These are phyloP conservation scores for Porpolomopsis calyptriformis DNA, from an alignment of 768 basidiomycete genomes.

Conservation along the genomic window DNA sequence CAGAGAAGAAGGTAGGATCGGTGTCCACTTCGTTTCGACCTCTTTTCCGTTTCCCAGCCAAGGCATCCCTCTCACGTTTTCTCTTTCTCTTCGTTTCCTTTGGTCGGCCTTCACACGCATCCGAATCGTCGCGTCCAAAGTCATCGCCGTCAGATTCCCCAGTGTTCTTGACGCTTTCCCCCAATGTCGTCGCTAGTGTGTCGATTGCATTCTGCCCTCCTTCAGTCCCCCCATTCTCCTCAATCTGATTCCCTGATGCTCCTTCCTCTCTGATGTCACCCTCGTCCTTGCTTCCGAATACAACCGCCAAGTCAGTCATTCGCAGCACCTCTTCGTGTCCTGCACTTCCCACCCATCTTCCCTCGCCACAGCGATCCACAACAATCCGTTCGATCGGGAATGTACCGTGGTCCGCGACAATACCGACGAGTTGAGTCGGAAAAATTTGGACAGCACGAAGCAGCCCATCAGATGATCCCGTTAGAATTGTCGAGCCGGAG, in stretches of 20 bases:
- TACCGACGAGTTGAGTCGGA: constrained; percentile 82
- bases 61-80: constrained; percentile 41
- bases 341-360: constrained; percentile 76
- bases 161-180: constrained; percentile 17
- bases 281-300: constrained; percentile 43
- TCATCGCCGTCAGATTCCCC: constrained; percentile 2
- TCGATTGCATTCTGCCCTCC: neutral
- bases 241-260: neutral
- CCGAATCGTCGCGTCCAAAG: constrained; percentile 15
- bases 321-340: constrained; percentile 83
- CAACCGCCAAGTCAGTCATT: constrained; percentile 72
- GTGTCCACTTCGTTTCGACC: constrained; percentile 48
- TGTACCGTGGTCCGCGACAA: constrained; percentile 85
- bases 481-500: constrained; percentile 60
- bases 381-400: constrained; percentile 86
- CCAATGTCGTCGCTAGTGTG: constrained; percentile 12
- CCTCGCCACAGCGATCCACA: constrained; percentile 25
- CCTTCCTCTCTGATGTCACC: constrained; percentile 25
- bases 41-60: constrained; percentile 43
- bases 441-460: constrained; percentile 79
- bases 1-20: constrained; percentile 58
- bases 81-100: constrained; percentile 42
- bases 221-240: neutral
- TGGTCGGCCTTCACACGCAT: constrained; percentile 17
- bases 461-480: constrained; percentile 88